phyloP scores from a whole-genome alignment of 2,329 filamentous ascomycete species.

The Fusarium stilboides region DNA sequence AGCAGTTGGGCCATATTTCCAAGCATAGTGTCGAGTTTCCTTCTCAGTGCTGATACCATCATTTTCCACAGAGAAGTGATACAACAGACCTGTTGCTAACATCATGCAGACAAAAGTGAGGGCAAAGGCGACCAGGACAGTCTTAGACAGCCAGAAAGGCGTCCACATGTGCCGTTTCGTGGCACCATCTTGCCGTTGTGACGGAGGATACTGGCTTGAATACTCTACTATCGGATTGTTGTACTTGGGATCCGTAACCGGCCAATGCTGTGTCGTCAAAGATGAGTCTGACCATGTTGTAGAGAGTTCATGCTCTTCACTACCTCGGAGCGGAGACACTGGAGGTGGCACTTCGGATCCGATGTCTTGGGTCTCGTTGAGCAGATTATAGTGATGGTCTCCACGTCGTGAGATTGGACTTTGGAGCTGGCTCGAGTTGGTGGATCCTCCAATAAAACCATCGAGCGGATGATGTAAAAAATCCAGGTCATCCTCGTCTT shows the following conservation, averaged over 20 bases:
- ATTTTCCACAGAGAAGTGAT: no score
- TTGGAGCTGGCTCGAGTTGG: slow-evolving; percentile 16
- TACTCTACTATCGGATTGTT: neutral
- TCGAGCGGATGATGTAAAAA: slow-evolving; percentile 11
- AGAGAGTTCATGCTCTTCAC: slow-evolving; percentile 22
- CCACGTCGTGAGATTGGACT: slow-evolving; percentile 23
- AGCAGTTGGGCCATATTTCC: no score
- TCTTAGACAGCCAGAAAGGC: no score
- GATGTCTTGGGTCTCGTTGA: slow-evolving; percentile 22
- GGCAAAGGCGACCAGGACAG: no score
- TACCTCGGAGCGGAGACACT: slow-evolving; percentile 18
- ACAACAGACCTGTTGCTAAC: no score
- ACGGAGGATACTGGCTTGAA: no score
- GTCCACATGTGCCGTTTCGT: no score
- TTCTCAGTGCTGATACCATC: no score
- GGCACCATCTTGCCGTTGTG: no score
- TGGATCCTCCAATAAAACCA: slow-evolving; percentile 16
- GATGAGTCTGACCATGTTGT: slow-evolving; percentile 10
- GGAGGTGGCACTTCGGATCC: slow-evolving; percentile 5
- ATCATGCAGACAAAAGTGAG: no score
- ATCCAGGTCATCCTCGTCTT: slow-evolving; percentile 7
- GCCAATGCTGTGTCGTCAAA: neutral
- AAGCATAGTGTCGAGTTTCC: no score
- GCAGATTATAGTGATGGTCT: slow-evolving; percentile 32
- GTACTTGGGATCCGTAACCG: slow-evolving; percentile 12